Evolutionary conservation across 352 stramenopile genomes (phyloP), one percentile per base, ranked within the genome.

Genomic region (Pythium guiyangense): DNA sequence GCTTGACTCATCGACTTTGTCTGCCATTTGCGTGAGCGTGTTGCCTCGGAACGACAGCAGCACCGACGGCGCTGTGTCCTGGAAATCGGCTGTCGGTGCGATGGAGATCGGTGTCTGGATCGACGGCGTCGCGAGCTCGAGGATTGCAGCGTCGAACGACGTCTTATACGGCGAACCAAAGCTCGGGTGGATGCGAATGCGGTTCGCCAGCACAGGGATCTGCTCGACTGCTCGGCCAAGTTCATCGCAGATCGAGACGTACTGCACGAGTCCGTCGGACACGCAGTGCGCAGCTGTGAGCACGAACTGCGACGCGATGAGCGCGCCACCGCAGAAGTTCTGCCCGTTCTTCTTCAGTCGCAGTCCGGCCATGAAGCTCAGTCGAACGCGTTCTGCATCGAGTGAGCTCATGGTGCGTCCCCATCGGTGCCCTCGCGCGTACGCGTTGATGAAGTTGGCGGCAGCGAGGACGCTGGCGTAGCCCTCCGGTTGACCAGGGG

Each of bases 141-240:
- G 18, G 22, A 64, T 51, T n/a, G 47, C 15, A 11, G 54, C 53
- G 25, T 77, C 65, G 27, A 62, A 61, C 1, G 64, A 54, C 18
- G 55, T 47, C 53, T 45, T 37, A 27, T 50, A 56, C 34, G 55
- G 46, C 2, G n/a, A 27, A 3, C 43, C 40, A 31, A 62, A 73
- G 11, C 62, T 45, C 5, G 69, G 54, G 42, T 74, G 64, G 46
- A 76, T 54, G 17, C 50, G 63, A 20, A 76, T 72, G 26, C 67
- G 49, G 37, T 69, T 59, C 31, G 31, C 11, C 31, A 11, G 31
- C 31, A 37, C 31, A 9, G 29, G 29, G 29, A 34, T 34, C 29
- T 34, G 29, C 29, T 67, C 51, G 52, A 57, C n/a, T 57, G 54
- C 0, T 64, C 27, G 4, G 29, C 29, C 29, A 34, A 34, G 8